Percentiles rank a stretch among this genome's conserved stretches.
Evolutionary conservation across 1,139 yeast species (phyloP).

Genomic region (Casaregolazyma suthepensis): DNA sequence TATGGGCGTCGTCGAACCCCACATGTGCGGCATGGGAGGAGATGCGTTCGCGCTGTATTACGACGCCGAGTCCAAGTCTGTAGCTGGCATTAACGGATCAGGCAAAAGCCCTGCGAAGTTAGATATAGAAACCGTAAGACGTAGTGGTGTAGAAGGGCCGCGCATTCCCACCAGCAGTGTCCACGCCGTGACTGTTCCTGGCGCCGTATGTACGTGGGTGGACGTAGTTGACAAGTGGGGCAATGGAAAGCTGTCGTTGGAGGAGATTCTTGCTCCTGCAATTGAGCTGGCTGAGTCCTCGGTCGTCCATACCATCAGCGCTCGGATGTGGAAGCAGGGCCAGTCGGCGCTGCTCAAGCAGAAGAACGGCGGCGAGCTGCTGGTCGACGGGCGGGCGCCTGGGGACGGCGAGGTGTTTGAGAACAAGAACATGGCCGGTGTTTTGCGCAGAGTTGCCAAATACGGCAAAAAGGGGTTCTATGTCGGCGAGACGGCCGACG

Average conservation of each 20-base stretch:
- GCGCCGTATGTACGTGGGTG: conserved; percentile 72
- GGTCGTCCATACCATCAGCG: conserved; percentile 56
- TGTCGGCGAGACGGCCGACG: conserved; percentile 59
- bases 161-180: conserved; percentile 45
- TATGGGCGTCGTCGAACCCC: conserved; percentile 65
- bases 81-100: conserved; percentile 68
- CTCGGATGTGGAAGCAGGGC: conserved; percentile 46
- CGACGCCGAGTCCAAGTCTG: conserved; percentile 44
- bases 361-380: conserved; percentile 37
- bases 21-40: conserved; percentile 78
- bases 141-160: conserved; percentile 38
- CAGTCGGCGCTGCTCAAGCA: conserved; percentile 37
- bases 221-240: conserved; percentile 71
- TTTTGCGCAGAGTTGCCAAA: conserved; percentile 47
- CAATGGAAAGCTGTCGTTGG: conserved; percentile 55
- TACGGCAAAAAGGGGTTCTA: conserved; percentile 64
- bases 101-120: conserved; percentile 60
- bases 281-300: conserved; percentile 68
- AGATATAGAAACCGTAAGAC: conserved; percentile 44
- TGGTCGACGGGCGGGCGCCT: conserved; percentile 43
- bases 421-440: conserved; percentile 50
- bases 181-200: conserved; percentile 66
- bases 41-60: conserved; percentile 69
- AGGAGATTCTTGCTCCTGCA: conserved; percentile 61
- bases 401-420: conserved; percentile 53